Conservation (phyloP, 129 eudicot genomes). For the Arctium lappa region DNA sequence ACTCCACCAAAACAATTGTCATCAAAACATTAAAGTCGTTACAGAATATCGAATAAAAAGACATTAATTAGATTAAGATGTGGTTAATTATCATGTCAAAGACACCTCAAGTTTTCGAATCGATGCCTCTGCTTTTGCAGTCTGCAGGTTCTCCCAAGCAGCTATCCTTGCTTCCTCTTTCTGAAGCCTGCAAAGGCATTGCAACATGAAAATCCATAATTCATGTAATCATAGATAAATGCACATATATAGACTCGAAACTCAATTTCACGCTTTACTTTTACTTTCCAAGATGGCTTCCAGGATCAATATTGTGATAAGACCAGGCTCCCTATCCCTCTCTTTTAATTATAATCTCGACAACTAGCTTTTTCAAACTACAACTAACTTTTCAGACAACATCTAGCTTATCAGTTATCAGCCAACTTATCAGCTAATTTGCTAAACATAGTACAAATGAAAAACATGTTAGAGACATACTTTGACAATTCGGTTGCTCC, state of each 20-base stretch:
- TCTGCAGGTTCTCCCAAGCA: conserved; percentile 98
- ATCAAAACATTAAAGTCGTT: neutral
- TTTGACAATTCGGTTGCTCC: conserved; percentile 52
- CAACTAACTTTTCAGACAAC: too few relatives aligned
- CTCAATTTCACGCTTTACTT: neutral
- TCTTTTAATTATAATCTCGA: too few relatives aligned
- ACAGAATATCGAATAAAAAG: neutral
- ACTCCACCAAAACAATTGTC: neutral
- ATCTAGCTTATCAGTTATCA: too few relatives aligned
- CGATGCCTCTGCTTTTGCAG: conserved; percentile 91
- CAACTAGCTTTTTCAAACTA: too few relatives aligned
- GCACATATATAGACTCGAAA: neutral
- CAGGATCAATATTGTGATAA: too few relatives aligned
- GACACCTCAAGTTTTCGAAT: conserved; percentile 82
- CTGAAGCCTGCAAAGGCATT: conserved; percentile 44
- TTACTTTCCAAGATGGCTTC: too few relatives aligned
- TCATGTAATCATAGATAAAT: neutral
- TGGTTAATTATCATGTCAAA: neutral
- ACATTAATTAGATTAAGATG: neutral
- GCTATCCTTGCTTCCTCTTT: conserved; percentile 80
- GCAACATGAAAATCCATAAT: neutral
- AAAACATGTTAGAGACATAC: conserved; percentile 36
- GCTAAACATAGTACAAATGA: neutral
- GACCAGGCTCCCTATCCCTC: too few relatives aligned
- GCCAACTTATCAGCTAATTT: too few relatives aligned